Conservation (phyloP, 2,329 filamentous ascomycete species). For the Ophiostoma ulmi region DNA sequence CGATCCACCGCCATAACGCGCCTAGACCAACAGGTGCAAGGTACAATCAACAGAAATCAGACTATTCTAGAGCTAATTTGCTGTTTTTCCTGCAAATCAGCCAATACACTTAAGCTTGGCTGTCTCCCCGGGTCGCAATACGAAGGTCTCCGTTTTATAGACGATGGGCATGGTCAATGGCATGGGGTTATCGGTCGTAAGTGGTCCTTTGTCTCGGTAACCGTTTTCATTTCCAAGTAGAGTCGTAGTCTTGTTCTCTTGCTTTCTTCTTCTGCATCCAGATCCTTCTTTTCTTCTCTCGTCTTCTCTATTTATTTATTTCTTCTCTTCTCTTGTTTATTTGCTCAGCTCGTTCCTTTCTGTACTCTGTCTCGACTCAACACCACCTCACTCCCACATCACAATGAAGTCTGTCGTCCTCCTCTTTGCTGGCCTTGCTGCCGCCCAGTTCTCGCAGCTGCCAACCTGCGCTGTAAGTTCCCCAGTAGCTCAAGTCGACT, state of each 20-base stretch:
- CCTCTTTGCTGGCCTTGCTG: slow-evolving; percentile 48
- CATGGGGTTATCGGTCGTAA: neutral
- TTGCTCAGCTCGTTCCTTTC: neutral
- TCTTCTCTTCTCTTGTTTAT: neutral
- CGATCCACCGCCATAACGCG: neutral
- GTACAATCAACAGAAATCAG: neutral
- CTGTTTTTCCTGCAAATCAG: neutral
- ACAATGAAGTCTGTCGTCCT: slow-evolving; percentile 45
- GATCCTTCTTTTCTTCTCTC: neutral
- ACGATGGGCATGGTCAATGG: neutral
- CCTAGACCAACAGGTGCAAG: neutral
- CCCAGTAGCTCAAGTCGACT: too few relatives aligned
- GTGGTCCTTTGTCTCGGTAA: neutral
- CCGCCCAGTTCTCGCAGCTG: slow-evolving; percentile 44
- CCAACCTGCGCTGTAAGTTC: slow-evolving; percentile 54
- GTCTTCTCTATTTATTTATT: too few relatives aligned
- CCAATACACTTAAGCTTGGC: slow-evolving; percentile 19
- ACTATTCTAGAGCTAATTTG: slow-evolving; percentile 4
- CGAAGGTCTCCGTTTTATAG: neutral
- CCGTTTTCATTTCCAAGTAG: neutral
- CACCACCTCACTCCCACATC: neutral
- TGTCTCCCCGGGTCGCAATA: neutral
- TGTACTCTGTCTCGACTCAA: neutral
- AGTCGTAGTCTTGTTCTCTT: neutral
- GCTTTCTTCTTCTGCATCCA: neutral